A percentile compares a stretch with the other conserved stretches of the same genome.
Conservation (phyloP, 2,329 filamentous ascomycete genomes). For the Nigrograna mackinnonii region DNA sequence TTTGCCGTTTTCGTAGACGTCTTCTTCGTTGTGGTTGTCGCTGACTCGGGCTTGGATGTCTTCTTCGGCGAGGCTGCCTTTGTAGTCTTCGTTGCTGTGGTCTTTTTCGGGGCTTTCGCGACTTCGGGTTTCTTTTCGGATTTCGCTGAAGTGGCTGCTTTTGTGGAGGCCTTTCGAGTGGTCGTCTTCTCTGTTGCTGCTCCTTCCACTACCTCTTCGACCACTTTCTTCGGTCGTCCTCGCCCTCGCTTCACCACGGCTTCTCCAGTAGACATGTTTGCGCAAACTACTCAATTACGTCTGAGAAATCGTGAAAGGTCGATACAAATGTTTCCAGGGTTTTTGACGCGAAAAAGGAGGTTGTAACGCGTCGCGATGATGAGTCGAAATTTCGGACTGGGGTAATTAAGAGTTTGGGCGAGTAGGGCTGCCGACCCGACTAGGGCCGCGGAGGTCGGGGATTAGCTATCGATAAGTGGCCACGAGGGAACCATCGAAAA, state of each 20-base stretch:
- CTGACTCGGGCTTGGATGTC: conserved; percentile 11
- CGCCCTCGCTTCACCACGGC: conserved; percentile 29
- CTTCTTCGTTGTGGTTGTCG: conserved; percentile 6
- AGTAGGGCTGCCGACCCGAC: neutral
- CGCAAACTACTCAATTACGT: conserved; percentile 1
- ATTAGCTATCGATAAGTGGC: too few species aligned
- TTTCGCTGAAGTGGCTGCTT: conserved; percentile 13
- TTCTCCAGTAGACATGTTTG: conserved; percentile 7
- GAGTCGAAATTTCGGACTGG: conserved; percentile 10
- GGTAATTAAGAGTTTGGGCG: conserved; percentile 1
- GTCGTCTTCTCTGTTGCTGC: conserved; percentile 13
- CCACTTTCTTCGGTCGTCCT: conserved; percentile 36
- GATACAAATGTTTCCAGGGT: neutral
- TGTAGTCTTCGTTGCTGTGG: neutral
- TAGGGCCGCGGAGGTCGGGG: too few species aligned
- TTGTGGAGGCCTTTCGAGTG: conserved; percentile 27
- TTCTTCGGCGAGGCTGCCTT: conserved; percentile 2
- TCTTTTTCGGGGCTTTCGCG: conserved; percentile 7
- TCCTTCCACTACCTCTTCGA: conserved; percentile 17
- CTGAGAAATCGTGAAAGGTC: neutral
- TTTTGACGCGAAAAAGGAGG: conserved; percentile 9
- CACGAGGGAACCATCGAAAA: too few species aligned
- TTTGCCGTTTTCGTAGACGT: conserved; percentile 1
- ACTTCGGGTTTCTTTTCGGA: conserved; percentile 1
- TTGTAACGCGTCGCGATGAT: conserved; percentile 6